These are phyloP conservation scores for Haplographium delicatum DNA, from an alignment of 495 filamentous ascomycete genomes.

Conservation along the genomic window DNA sequence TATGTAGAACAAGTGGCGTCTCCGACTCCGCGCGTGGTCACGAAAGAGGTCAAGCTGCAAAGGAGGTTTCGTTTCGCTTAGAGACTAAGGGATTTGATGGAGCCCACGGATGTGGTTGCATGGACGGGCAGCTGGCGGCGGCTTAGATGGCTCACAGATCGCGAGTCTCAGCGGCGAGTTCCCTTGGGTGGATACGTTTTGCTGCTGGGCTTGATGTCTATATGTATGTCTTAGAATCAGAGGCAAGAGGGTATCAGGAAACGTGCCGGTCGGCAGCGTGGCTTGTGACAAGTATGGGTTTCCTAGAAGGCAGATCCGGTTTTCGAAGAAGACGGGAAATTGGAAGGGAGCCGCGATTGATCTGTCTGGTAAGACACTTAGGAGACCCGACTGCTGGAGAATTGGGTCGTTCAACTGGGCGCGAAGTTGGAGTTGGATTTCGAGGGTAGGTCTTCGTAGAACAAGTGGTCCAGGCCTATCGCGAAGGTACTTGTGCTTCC, in stretches of 20 bases:
- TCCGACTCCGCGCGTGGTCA: not conserved
- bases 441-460: too few relatives aligned
- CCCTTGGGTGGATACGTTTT: not conserved
- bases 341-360: slow-evolving; percentile 5
- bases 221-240: not conserved
- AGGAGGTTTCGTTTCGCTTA: too few relatives aligned
- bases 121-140: not conserved
- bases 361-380: slow-evolving; percentile 10
- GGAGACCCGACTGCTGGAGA: not conserved
- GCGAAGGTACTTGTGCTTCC: too few relatives aligned
- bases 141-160: too few relatives aligned
- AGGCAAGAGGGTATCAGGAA: not conserved
- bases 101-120: not conserved
- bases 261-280: slow-evolving; percentile 7
- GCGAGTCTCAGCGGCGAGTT: slow-evolving; percentile 1
- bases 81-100: slow-evolving; percentile 8
- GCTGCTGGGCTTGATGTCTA: not conserved
- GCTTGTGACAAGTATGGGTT: slow-evolving; percentile 4
- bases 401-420: not conserved
- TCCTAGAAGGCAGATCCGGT: slow-evolving; percentile 12
- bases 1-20: not conserved
- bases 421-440: too few relatives aligned
- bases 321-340: slow-evolving; percentile 5
- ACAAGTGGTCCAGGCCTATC: too few relatives aligned
- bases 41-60: slow-evolving; percentile 4